Conservation (phyloP, 208 protist genomes). For the Leishmania major region DNA sequence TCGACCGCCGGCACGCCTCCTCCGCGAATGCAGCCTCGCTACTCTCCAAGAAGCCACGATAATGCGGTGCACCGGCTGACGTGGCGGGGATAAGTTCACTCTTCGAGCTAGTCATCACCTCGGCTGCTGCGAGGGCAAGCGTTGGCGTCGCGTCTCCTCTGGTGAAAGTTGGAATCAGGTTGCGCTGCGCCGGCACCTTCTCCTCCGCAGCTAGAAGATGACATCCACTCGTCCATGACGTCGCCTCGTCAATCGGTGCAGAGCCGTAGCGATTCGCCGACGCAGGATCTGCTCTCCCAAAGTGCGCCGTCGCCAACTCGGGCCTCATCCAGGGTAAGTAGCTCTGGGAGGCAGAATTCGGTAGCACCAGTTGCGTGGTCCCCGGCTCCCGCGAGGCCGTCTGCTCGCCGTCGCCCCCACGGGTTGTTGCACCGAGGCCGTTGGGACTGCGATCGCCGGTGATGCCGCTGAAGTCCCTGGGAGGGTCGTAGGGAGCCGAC, state of each 20-base stretch:
- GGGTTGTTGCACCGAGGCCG: background rate
- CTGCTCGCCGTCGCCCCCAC: background rate
- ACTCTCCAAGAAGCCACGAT: background rate
- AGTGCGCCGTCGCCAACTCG: too few relatives aligned
- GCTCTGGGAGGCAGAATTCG: background rate
- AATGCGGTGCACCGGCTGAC: background rate
- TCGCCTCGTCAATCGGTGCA: constrained; percentile 2
- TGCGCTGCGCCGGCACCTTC: background rate
- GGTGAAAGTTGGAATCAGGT: background rate
- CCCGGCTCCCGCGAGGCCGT: background rate
- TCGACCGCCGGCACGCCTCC: background rate
- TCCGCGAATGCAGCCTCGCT: background rate
- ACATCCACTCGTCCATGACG: background rate
- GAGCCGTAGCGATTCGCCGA: constrained; percentile 17
- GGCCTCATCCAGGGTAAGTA: background rate
- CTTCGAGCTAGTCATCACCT: background rate
- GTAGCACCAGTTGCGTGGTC: background rate
- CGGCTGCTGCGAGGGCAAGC: background rate
- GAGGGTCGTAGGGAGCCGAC: background rate
- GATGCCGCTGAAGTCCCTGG: background rate
- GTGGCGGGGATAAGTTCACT: background rate
- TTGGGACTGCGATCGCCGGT: background rate
- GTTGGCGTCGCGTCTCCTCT: background rate
- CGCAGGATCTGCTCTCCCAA: background rate
- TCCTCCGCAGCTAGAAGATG: background rate